phyloP scores from a whole-genome alignment of 2,329 filamentous ascomycete species.

The Fusarium devonianum region DNA sequence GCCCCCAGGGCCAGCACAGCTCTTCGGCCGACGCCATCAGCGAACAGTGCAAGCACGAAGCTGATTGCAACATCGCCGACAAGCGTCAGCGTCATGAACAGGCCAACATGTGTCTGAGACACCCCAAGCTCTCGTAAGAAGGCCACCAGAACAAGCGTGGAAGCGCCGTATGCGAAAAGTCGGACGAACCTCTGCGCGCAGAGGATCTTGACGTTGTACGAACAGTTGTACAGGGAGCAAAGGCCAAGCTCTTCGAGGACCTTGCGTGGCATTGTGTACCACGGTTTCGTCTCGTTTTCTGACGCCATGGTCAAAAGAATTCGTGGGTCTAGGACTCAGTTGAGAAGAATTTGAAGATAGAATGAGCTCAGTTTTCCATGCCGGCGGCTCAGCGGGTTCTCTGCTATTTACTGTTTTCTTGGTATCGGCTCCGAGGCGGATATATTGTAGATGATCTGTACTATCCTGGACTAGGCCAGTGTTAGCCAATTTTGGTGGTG shows the following conservation, averaged over 20 bases:
- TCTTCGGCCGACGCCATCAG: conserved; percentile 64
- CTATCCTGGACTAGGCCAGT: background rate
- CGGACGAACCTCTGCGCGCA: conserved; percentile 66
- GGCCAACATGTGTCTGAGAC: conserved; percentile 60
- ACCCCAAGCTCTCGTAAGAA: conserved; percentile 60
- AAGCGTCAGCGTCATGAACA: conserved; percentile 72
- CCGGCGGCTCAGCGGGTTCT: background rate
- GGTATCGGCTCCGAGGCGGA: conserved; percentile 15
- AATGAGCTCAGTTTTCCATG: background rate
- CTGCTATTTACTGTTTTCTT: conserved; percentile 4
- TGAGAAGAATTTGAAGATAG: no score
- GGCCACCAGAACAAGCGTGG: conserved; percentile 63
- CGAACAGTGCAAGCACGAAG: conserved; percentile 64
- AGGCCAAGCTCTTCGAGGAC: conserved; percentile 40
- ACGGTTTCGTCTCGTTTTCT: background rate
- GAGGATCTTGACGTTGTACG: conserved; percentile 56
- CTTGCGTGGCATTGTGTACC: background rate
- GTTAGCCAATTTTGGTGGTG: background rate
- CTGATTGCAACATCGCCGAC: conserved; percentile 66
- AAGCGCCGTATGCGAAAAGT: conserved; percentile 68
- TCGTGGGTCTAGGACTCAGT: background rate
- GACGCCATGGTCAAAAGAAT: conserved; percentile 5
- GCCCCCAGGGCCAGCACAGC: conserved; percentile 63
- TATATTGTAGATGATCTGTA: background rate
- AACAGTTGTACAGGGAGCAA: conserved; percentile 34